Evolutionary conservation across 2,329 filamentous ascomycete genomes (phyloP).

Genomic region (Neodidymelliopsis sp.): DNA sequence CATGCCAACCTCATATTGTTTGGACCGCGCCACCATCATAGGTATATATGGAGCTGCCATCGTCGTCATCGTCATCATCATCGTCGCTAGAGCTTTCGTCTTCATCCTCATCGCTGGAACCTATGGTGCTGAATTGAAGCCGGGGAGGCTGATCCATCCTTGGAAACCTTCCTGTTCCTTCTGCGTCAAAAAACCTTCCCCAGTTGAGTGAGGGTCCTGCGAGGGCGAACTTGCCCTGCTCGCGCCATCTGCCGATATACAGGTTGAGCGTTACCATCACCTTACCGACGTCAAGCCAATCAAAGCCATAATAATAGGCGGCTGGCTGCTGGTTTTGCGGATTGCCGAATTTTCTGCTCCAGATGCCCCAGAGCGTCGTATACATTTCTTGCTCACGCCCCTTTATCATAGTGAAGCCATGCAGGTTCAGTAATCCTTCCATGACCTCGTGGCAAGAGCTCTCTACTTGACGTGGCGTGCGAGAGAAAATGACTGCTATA

Average conservation of each 20-base stretch:
- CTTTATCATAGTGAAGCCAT: constrained; percentile 29
- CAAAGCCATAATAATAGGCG: constrained; percentile 34
- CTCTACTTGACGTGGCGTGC: constrained; percentile 34
- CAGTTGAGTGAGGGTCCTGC: constrained; percentile 32
- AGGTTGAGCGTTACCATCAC: constrained; percentile 39
- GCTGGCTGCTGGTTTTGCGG: constrained; percentile 9
- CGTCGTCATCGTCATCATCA: not conserved
- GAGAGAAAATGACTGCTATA: constrained; percentile 39
- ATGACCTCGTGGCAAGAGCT: constrained; percentile 37
- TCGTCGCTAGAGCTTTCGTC: constrained; percentile 9
- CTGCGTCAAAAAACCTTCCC: constrained; percentile 28
- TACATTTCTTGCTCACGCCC: constrained; percentile 20
- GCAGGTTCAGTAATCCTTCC: constrained; percentile 32
- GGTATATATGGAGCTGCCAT: constrained; percentile 2
- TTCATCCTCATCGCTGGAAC: not conserved
- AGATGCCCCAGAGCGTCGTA: constrained; percentile 31
- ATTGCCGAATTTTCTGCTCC: constrained; percentile 18
- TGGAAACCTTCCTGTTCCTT: constrained; percentile 10
- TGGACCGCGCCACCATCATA: constrained; percentile 11
- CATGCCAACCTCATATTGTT: constrained; percentile 6
- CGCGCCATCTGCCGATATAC: constrained; percentile 40
- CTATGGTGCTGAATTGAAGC: constrained; percentile 10
- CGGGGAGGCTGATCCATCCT: constrained; percentile 15
- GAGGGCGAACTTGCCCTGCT: constrained; percentile 34
- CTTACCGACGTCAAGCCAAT: constrained; percentile 26